Conservation (phyloP, 2,329 filamentous ascomycete species). For the Tolypocladium endophyticum region DNA sequence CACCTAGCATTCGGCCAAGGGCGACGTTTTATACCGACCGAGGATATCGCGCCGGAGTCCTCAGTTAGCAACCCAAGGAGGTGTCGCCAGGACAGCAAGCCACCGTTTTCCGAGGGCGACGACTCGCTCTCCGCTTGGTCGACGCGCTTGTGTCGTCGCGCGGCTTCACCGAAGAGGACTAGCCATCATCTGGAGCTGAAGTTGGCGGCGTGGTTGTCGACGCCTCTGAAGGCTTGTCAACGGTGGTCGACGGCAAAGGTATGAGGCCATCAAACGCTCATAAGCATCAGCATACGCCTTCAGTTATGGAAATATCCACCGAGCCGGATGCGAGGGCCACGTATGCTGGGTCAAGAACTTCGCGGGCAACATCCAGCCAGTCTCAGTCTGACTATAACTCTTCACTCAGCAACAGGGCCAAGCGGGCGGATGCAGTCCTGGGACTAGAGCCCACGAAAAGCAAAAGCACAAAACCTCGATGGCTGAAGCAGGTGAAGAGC, state of each 20-base stretch:
- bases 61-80: neutral
- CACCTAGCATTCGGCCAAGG: neutral
- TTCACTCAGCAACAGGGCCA: neutral
- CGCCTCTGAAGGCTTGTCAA: neutral
- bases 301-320: neutral
- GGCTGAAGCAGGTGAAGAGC: conserved; percentile 33
- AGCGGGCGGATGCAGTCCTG: neutral
- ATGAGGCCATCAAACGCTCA: neutral
- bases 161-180: neutral
- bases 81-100: neutral
- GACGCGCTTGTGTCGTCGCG: neutral
- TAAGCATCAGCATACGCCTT: neutral
- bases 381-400: neutral
- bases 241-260: neutral
- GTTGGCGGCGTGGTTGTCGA: neutral
- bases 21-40: neutral
- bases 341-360: neutral
- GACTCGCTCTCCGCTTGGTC: neutral
- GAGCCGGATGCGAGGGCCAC: neutral
- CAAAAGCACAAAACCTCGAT: conserved; percentile 20
- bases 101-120: neutral
- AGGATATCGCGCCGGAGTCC: neutral
- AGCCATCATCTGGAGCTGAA: neutral
- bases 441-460: conserved; percentile 5
- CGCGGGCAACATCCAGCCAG: neutral